A percentile compares a stretch with the other conserved stretches of the same genome.
Evolutionary conservation across 2,329 filamentous ascomycete species (phyloP).

Genomic region (Plenodomus tracheiphilus): DNA sequence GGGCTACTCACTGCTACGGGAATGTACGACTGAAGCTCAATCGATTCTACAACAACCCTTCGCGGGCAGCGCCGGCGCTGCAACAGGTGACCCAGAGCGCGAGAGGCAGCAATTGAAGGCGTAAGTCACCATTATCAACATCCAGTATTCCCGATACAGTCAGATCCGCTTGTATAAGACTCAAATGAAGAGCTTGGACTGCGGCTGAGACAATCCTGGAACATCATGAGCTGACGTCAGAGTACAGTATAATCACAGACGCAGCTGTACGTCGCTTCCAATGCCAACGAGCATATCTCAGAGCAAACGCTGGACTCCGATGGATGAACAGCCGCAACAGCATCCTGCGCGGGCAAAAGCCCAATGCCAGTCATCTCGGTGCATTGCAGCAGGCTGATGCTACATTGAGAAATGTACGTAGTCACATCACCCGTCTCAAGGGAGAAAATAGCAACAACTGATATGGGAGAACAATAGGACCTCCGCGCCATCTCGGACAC

Average conservation of each 20-base stretch:
- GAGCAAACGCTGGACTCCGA: constrained; percentile 59
- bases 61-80: constrained; percentile 46
- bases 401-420: constrained; percentile 54
- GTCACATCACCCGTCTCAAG: neutral
- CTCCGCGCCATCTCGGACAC: constrained; percentile 60
- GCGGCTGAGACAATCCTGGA: neutral
- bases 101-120: constrained; percentile 61
- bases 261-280: constrained; percentile 63
- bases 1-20: constrained; percentile 61
- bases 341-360: constrained; percentile 55
- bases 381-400: constrained; percentile 55
- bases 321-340: constrained; percentile 61
- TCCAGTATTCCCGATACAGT: neutral
- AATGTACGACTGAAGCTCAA: constrained; percentile 60
- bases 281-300: constrained; percentile 64
- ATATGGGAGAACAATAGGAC: constrained; percentile 50
- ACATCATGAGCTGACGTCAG: constrained; percentile 21
- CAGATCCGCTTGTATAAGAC: neutral
- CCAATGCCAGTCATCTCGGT: constrained; percentile 51
- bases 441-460: neutral
- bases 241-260: constrained; percentile 61
- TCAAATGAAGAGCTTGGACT: neutral
- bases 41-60: constrained; percentile 59
- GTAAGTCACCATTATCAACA: constrained; percentile 43
- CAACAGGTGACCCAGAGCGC: constrained; percentile 54